Conservation (phyloP, 2,329 filamentous ascomycete species). For the Dactylellina sp. region DNA sequence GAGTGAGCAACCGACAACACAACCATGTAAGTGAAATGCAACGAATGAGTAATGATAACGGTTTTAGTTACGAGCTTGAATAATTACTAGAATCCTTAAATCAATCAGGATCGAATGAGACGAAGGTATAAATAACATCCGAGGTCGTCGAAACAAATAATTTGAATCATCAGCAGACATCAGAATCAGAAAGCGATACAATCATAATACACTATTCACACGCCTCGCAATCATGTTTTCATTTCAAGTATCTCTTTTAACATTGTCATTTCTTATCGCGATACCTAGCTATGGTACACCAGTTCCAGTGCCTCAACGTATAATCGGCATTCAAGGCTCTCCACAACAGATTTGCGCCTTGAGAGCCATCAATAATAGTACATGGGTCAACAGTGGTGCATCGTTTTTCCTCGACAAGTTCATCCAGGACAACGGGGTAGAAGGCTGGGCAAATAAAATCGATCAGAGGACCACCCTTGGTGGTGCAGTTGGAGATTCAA, state of each 20-base stretch:
- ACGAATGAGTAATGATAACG: no score
- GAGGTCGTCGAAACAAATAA: no score
- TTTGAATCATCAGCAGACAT: no score
- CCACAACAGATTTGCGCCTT: conserved; percentile 16
- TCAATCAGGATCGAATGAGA: no score
- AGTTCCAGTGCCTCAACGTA: conserved; percentile 3
- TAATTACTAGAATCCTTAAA: no score
- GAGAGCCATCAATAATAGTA: background rate
- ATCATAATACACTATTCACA: no score
- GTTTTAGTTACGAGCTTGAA: background rate
- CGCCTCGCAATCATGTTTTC: background rate
- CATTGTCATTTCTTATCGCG: background rate
- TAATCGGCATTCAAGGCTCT: background rate
- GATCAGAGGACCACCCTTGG: conserved; percentile 4
- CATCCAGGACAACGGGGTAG: background rate
- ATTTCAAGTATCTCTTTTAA: background rate
- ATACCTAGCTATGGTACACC: conserved; percentile 6
- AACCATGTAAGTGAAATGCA: no score
- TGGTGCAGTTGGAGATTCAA: conserved; percentile 3
- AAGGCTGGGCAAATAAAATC: conserved; percentile 1
- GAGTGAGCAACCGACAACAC: no score
- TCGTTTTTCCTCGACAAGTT: conserved; percentile 17
- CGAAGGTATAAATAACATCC: no score
- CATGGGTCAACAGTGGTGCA: conserved; percentile 17
- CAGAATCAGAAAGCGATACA: no score